Percentiles rank a stretch among this genome's conserved stretches.
phyloP scores from a whole-genome alignment of 176 grass and related monocot species.

The Avena atlantica region DNA sequence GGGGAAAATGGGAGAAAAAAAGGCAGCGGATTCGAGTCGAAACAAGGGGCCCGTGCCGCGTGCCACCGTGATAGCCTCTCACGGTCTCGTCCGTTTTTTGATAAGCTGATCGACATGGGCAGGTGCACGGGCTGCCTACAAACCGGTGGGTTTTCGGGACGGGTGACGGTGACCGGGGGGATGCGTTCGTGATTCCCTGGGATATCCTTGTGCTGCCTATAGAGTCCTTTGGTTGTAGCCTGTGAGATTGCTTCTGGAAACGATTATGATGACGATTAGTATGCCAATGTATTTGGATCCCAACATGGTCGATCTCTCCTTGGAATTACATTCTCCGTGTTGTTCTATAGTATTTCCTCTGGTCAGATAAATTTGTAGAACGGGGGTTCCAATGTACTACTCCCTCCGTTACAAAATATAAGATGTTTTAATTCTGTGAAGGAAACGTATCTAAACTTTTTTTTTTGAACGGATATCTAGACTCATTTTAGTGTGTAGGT shows the following conservation, averaged over 20 bases:
- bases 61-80: background rate
- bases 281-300: no score
- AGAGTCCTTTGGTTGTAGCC: background rate
- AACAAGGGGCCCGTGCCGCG: background rate
- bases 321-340: background rate
- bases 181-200: background rate
- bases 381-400: background rate
- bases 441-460: no score
- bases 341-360: background rate
- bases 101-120: background rate
- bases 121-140: background rate
- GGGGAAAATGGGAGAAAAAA: background rate
- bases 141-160: background rate
- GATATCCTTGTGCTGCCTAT: background rate
- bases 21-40: slow-evolving; percentile 1
- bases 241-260: background rate
- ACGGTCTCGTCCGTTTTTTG: background rate
- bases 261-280: background rate
- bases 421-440: no score
- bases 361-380: background rate
- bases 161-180: background rate
- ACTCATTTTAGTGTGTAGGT: no score
- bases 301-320: background rate
- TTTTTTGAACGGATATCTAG: no score
- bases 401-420: no score